phyloP scores from a whole-genome alignment of 805 yeast genomes.

The Suhomyces vadensis region DNA sequence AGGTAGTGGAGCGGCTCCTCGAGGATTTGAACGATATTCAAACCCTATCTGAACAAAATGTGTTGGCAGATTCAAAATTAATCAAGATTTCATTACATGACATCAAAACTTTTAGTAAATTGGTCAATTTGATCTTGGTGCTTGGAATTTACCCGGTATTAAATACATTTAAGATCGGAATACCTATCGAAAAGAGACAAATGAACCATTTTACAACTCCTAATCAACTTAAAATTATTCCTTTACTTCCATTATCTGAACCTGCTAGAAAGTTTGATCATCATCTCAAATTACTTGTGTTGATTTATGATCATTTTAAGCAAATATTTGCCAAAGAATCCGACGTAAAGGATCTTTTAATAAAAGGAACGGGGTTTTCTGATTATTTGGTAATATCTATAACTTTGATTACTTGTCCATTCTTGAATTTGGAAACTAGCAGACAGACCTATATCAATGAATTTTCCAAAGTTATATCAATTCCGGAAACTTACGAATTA shows the following conservation, averaged over 20 bases:
- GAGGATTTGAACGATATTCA: conserved; percentile 42
- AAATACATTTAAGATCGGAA: conserved; percentile 53
- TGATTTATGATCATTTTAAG: conserved; percentile 32
- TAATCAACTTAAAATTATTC: conserved; percentile 15
- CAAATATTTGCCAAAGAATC: conserved; percentile 40
- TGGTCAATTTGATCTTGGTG: conserved; percentile 63
- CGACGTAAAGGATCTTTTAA: conserved; percentile 53
- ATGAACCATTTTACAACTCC: conserved; percentile 47
- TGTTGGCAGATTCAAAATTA: conserved; percentile 28
- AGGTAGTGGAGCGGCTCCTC: conserved; percentile 17
- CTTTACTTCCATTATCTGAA: conserved; percentile 1
- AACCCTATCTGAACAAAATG: conserved; percentile 26
- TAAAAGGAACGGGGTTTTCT: conserved; percentile 67
- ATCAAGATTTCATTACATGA: conserved; percentile 81
- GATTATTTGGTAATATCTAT: conserved; percentile 56
- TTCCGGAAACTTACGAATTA: conserved; percentile 68
- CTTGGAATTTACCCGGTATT: conserved; percentile 72
- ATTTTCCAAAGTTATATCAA: conserved; percentile 31
- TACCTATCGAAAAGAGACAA: conserved; percentile 62
- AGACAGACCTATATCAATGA: conserved; percentile 10
- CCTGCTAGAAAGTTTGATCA: neutral
- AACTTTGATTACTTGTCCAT: conserved; percentile 40
- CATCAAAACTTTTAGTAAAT: conserved; percentile 66
- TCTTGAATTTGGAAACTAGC: conserved; percentile 12
- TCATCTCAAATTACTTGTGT: conserved; percentile 23